Conservation (phyloP, 768 basidiomycete genomes). For the Tephrocybe sp. region DNA sequence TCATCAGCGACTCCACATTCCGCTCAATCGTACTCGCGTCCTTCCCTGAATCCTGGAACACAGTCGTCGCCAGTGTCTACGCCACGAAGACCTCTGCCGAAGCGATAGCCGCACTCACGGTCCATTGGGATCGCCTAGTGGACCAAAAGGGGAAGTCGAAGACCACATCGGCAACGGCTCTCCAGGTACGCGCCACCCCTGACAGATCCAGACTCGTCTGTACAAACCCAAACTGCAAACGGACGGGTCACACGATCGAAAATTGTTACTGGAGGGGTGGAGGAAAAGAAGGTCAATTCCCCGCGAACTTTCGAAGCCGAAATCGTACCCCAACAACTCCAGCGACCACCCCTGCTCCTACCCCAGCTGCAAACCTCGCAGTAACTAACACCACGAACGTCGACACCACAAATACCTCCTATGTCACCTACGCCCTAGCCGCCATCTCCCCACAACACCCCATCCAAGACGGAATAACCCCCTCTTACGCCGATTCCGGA, state of each 20-base stretch:
- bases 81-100: constrained; percentile 6
- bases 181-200: no score
- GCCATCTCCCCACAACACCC: no score
- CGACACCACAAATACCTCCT: not conserved
- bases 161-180: not conserved
- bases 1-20: constrained; percentile 14
- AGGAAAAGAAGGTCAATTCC: constrained; percentile 35
- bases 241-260: constrained; percentile 20
- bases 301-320: constrained; percentile 14
- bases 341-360: no score
- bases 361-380: no score
- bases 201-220: constrained; percentile 3
- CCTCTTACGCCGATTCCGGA: constrained; percentile 16
- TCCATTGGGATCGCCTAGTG: not conserved
- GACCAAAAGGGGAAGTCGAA: not conserved
- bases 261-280: constrained; percentile 32
- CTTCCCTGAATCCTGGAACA: constrained; percentile 17
- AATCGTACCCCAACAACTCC: not conserved
- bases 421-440: constrained; percentile 1
- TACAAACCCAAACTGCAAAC: constrained; percentile 22
- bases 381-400: not conserved
- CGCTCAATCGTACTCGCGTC: constrained; percentile 17
- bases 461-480: no score
- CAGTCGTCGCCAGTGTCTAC: constrained; percentile 2
- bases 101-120: not conserved